Base-by-base conservation (phyloP, 2,329 filamentous ascomycete species). In the Colletotrichum incanum region DNA sequence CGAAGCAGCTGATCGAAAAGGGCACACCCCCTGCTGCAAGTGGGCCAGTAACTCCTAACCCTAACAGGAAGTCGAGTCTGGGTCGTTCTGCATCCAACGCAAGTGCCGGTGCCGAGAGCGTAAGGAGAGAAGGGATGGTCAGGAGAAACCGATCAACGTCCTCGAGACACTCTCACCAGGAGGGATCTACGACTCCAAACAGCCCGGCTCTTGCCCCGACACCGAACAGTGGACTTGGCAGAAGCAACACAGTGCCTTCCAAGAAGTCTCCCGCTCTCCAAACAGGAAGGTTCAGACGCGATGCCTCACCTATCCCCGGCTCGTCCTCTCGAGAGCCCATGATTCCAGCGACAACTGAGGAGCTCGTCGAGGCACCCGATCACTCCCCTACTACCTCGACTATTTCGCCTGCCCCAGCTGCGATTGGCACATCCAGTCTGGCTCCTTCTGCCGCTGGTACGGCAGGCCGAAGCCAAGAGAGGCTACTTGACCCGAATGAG, bases 241-340 rank as follows among this genome's bases (percentile, higher is more conserved):
- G 90, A 70, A 98, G 96, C 83, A 98, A 98, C 79, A 99, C 96
- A 3, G 87, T 98, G 18, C 96, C 96, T 0, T 96, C 96, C 0
- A 97, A 97, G 79, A 93, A 93, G 80, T 96, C 94, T 0, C 94
- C 94, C 9, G 91, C 90, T 11, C 82, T 95, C 54, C 86, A 90
- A 50, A 88, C 91, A 1, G 88, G 89, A 7, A 89, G 93, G n/a
- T 93, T 95, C 76, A 81, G 82, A 76, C 61, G 77, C 75, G 64
- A 74, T 73, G 31, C 80, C 75, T 72, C 75, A 59, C 61, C 76
- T 66, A 68, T 74, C 16, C 62, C 65, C 20, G 82, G 82, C 9
- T 80, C 79, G n/a, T 77, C 79, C 12, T 79, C 78, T 43, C 73
- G 83, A n/a, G 81, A 84, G 67, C 82, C 82, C 5, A 75, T 84